Evolutionary conservation across 768 basidiomycete species (phyloP).

Genomic region (Mycena maculata): DNA sequence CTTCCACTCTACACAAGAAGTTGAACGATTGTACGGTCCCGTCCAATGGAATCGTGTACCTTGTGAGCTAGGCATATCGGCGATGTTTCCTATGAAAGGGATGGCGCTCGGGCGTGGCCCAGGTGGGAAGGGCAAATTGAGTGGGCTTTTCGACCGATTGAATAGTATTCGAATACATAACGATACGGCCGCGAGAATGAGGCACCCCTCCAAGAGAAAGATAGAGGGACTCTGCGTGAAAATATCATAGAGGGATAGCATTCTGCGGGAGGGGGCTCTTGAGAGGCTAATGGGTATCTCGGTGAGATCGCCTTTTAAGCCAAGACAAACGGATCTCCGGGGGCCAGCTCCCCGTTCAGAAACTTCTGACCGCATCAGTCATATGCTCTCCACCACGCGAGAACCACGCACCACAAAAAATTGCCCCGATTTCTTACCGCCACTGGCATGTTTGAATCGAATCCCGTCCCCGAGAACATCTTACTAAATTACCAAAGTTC

Average conservation of each 20-base stretch:
- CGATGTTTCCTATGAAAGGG: constrained; percentile 32
- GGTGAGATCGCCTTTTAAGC: background rate
- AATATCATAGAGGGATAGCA: background rate
- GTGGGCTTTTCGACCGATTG: constrained; percentile 23
- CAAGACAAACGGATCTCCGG: background rate
- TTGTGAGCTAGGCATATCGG: constrained; percentile 31
- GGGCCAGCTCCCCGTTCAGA: background rate
- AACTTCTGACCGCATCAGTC: background rate
- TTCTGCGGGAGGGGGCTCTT: background rate
- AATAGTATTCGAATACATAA: background rate
- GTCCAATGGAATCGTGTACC: constrained; percentile 9
- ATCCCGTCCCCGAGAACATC: background rate
- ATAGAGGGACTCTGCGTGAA: background rate
- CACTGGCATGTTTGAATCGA: background rate
- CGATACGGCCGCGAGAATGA: background rate
- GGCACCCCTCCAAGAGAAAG: background rate
- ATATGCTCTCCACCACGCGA: background rate
- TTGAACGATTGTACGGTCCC: background rate
- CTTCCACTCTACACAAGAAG: constrained; percentile 23
- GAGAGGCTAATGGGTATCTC: background rate
- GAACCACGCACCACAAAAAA: background rate
- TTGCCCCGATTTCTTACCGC: background rate
- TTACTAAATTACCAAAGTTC: background rate
- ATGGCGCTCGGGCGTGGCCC: constrained; percentile 31
- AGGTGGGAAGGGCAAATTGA: constrained; percentile 26